Evolutionary conservation across 2,329 filamentous ascomycete genomes (phyloP).

Genomic region (Gaeumannomyces tritici): DNA sequence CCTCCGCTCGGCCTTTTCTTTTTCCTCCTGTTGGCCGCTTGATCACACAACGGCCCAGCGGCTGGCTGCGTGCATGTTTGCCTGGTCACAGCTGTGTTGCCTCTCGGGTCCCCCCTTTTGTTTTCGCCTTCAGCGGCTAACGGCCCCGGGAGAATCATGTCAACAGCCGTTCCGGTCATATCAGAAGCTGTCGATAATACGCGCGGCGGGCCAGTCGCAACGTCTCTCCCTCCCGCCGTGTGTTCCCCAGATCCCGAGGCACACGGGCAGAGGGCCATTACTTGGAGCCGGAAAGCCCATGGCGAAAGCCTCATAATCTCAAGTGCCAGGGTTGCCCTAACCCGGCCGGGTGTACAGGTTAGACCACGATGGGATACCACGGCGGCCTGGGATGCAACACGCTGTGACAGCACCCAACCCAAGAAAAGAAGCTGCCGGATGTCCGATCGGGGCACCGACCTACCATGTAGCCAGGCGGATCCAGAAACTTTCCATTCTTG

Average conservation of each 20-base stretch:
- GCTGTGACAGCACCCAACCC: background rate
- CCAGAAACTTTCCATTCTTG: background rate
- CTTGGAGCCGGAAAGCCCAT: too few species aligned
- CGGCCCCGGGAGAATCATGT: background rate
- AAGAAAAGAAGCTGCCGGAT: background rate
- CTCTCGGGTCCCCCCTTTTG: background rate
- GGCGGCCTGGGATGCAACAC: background rate
- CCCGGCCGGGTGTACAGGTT: background rate
- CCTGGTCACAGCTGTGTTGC: background rate
- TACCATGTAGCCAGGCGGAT: background rate
- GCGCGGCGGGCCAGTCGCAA: background rate
- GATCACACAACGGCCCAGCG: background rate
- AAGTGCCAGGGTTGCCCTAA: background rate
- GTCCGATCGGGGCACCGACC: background rate
- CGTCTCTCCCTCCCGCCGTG: background rate
- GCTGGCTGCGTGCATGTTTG: constrained; percentile 7
- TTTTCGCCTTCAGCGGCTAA: background rate
- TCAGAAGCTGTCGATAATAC: background rate
- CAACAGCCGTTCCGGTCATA: background rate
- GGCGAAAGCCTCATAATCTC: background rate
- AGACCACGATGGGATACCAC: background rate
- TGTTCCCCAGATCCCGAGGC: background rate
- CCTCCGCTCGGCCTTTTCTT: background rate
- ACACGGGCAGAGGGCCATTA: background rate
- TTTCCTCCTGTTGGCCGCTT: background rate